Base-by-base conservation (phyloP, 192 early-diverging fungal species). In the Linderina pennispora region DNA sequence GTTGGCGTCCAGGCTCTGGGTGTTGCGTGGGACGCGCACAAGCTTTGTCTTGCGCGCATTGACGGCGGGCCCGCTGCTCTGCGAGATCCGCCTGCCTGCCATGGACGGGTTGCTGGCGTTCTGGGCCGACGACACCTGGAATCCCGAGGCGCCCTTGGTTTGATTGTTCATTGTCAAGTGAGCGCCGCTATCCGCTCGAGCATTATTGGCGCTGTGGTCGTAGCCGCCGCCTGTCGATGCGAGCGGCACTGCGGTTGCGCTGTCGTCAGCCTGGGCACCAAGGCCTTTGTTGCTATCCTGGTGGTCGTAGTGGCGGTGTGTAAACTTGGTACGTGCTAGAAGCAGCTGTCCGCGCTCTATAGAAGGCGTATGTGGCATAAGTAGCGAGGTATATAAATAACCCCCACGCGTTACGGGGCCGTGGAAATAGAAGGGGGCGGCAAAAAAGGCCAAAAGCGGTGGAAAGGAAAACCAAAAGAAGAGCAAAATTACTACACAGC, bases 281-380 rank as follows among this genome's bases (percentile, higher is more conserved):
- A 43, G 5, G 67, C 23, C 35, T 59, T 52, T 25, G 53, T 62
- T 38, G n/a, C 56, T 58, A 48, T 71, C 61, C 28, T 51, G 55
- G 35, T 59, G 66, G 1, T 36, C 58, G 26, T 46, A 28, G 50
- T 71, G 63, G 56, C 61, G 60, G 51, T 44, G 58, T 59, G 46
- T 51, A 52, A 59, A 62, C 48, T 58, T 55, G 26, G 67, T 53
- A 49, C 67, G 67, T 45, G 67, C 58, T 56, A 71, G 41, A 41
- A 71, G 56, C 48, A 57, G 50, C 37, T 71, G 67, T 45, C 67
- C 67, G 53, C 67, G 60, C 55, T 71, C 67, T 71, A 71, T 49
- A 55, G n/a, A n/a, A n/a, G n/a, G n/a, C n/a, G n/a, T n/a, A n/a
- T n/a, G n/a, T n/a, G n/a, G n/a, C n/a, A n/a, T n/a, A n/a, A n/a